Evolutionary conservation across 805 yeast genomes (phyloP).

Genomic region (Cyberlindnera suaveolens): DNA sequence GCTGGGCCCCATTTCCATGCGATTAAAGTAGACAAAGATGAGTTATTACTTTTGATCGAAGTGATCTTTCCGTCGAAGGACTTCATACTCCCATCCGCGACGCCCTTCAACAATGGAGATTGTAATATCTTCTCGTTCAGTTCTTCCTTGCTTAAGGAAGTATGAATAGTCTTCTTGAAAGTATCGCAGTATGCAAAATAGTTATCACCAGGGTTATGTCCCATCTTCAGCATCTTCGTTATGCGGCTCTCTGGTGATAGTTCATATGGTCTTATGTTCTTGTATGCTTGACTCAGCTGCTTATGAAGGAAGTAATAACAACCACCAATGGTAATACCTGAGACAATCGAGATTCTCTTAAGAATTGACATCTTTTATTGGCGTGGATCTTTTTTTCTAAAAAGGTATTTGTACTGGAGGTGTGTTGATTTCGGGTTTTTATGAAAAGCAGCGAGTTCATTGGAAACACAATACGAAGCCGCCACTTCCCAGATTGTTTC

Average conservation of each 20-base stretch:
- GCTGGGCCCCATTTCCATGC: slow-evolving; percentile 8
- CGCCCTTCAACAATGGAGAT: background rate
- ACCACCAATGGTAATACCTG: slow-evolving; percentile 7
- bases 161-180: slow-evolving; percentile 9
- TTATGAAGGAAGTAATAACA: slow-evolving; percentile 15
- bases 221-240: slow-evolving; percentile 5
- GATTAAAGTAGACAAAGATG: slow-evolving; percentile 2
- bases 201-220: slow-evolving; percentile 1
- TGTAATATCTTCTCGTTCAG: background rate
- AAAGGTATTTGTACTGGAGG: too few species aligned
- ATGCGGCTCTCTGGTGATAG: slow-evolving; percentile 13
- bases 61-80: background rate
- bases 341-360: slow-evolving; percentile 9
- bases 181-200: slow-evolving; percentile 18
- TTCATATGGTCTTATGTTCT: slow-evolving; percentile 15
- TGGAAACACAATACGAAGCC: too few species aligned
- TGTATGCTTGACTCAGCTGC: slow-evolving; percentile 10
- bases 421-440: too few species aligned
- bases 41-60: background rate
- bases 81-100: background rate
- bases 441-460: too few species aligned
- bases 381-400: too few species aligned
- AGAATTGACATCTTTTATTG: background rate
- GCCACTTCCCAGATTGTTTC: too few species aligned
- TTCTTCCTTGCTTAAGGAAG: background rate